A percentile compares a stretch with the other conserved stretches of the same genome.
phyloP scores from a whole-genome alignment of 106 monocot genomes.

The Phalaenopsis equestris region DNA sequence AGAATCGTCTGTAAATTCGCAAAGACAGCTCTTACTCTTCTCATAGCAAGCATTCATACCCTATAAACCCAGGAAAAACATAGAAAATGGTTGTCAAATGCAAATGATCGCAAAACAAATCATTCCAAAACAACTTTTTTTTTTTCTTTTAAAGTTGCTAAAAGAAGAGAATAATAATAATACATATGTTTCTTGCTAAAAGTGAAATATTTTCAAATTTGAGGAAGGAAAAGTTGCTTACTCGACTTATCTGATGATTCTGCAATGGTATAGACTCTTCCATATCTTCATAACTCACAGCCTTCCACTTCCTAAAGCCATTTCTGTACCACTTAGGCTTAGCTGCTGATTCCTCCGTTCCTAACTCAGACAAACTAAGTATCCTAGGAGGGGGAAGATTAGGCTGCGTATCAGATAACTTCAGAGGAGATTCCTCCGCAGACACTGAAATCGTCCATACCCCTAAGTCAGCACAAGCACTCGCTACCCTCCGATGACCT shows the following conservation, averaged over 20 bases:
- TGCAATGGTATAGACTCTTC: slow-evolving; percentile 38
- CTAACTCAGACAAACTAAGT: slow-evolving; percentile 38
- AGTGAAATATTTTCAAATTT: neutral
- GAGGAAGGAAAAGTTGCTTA: slow-evolving; percentile 11
- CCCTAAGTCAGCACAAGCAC: slow-evolving; percentile 40
- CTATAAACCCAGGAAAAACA: neutral
- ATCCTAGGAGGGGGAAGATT: slow-evolving; percentile 26
- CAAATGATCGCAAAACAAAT: neutral
- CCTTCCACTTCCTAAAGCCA: slow-evolving; percentile 63
- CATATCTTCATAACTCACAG: slow-evolving; percentile 17
- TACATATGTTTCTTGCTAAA: neutral
- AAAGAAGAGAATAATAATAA: neutral
- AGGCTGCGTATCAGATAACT: slow-evolving; percentile 14
- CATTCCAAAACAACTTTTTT: neutral
- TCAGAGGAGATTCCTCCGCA: slow-evolving; percentile 12
- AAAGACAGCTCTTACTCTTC: slow-evolving; percentile 52
- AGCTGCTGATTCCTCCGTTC: slow-evolving; percentile 30
- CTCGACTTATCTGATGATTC: slow-evolving; percentile 36
- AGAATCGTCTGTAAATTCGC: slow-evolving; percentile 39
- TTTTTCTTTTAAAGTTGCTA: neutral
- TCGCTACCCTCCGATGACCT: slow-evolving; percentile 47
- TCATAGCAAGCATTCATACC: slow-evolving; percentile 49
- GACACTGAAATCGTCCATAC: slow-evolving; percentile 37
- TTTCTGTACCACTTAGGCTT: slow-evolving; percentile 42
- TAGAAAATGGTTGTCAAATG: neutral